A percentile compares a stretch with the other conserved stretches of the same genome.
phyloP scores from a whole-genome alignment of 768 basidiomycete genomes.

The Pholiota molesta region DNA sequence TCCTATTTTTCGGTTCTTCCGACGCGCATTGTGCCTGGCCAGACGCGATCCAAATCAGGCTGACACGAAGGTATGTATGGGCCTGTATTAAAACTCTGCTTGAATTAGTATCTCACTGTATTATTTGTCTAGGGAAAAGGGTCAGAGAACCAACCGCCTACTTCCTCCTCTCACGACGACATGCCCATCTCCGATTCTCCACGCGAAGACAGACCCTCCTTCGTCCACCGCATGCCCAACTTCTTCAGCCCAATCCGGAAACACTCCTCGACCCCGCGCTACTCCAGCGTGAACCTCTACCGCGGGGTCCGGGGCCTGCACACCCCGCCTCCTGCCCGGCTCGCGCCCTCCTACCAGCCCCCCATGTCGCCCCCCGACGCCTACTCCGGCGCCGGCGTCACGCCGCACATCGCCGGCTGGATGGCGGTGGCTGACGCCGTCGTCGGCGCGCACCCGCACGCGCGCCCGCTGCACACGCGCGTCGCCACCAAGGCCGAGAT shows the following conservation, averaged over 20 bases:
- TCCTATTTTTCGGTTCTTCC: slow-evolving; percentile 9
- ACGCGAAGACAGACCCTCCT: background rate
- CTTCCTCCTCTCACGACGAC: background rate
- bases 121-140: background rate
- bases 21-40: slow-evolving; percentile 1
- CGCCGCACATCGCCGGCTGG: slow-evolving; percentile 24
- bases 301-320: slow-evolving; percentile 10
- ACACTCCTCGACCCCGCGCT: slow-evolving; percentile 17
- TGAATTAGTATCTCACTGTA: background rate
- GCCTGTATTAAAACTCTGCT: background rate
- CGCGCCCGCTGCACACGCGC: slow-evolving; percentile 23
- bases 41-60: slow-evolving; percentile 8
- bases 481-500: slow-evolving; percentile 27
- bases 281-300: slow-evolving; percentile 6
- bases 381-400: slow-evolving; percentile 8
- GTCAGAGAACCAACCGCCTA: background rate
- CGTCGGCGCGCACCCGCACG: slow-evolving; percentile 27
- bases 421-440: slow-evolving; percentile 28
- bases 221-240: slow-evolving; percentile 1
- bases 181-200: background rate
- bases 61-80: background rate
- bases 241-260: slow-evolving; percentile 20
- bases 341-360: background rate
- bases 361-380: background rate
- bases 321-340: slow-evolving; percentile 6